Evolutionary conservation across 495 filamentous ascomycete genomes (phyloP), one percentile per base, ranked within the genome.

Genomic region (Bombardia bombarda): DNA sequence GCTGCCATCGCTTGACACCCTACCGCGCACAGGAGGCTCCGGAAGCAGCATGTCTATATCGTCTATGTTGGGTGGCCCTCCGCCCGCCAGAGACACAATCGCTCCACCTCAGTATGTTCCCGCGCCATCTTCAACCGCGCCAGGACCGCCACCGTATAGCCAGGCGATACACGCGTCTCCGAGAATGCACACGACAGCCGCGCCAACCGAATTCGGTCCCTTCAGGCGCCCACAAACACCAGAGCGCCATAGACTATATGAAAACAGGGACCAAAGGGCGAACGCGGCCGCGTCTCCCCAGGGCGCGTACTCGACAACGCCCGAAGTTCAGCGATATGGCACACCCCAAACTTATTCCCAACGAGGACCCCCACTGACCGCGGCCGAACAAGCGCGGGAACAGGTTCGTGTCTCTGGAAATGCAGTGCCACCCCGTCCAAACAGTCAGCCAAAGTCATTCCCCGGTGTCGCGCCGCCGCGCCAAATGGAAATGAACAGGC

Each of bases 31-130:
- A 4, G 58, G 52, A 8, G 62, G 56, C 38, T 60, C 64, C 8
- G 78, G 79, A 12, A 84, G 84, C 62, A 85, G 84, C 68, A 97
- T 98, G 92, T 94, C 92, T 17, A 98, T 98, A 54, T 92, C 87
- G 7, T 86, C 92, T 17, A 87, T 98, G 75, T 77, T 98, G 17
- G 82, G 83, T 34, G 78, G 78, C n/a, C 77, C 82, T 28, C 61
- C 75, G 14, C 55, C 68, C 7, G 48, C 61, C 33, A 69, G 77
- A 39, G 76, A 85, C 48, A 56, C 55, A n/a, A 60, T 62, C 7
- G 58, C 73, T 33, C 60, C 63, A 19, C 61, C 72, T 7, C 73
- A 77, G 23, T 81, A 82, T 47, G 70, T 70, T 35, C 72, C 70
- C 32, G 64, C 67, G 12, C 60, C 69, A 18, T 69, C 79, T 28